Conservation (phyloP, 306 rosid genomes). For the Medicago lupulina region DNA sequence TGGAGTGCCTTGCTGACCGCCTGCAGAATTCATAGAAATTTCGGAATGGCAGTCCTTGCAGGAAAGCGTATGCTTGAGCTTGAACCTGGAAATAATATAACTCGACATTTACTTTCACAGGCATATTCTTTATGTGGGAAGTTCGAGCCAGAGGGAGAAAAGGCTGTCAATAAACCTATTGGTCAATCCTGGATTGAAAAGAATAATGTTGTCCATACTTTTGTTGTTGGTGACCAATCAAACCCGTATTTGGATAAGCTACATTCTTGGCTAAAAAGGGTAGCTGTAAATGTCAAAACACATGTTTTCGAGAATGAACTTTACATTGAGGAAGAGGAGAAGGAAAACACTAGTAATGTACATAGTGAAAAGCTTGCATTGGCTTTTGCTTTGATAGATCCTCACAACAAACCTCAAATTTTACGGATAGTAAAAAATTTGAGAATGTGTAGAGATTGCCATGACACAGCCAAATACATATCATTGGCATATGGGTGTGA, state of each 20-base stretch:
- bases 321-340: conserved; percentile 82
- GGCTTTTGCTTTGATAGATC: conserved; percentile 73
- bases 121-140: conserved; percentile 68
- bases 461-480: conserved; percentile 74
- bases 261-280: conserved; percentile 62
- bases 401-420: conserved; percentile 47
- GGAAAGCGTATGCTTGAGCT: conserved; percentile 65
- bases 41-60: conserved; percentile 65
- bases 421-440: conserved; percentile 75
- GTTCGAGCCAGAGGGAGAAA: conserved; percentile 61
- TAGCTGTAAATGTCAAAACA: conserved; percentile 54
- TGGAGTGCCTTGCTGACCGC: conserved; percentile 82
- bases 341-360: conserved; percentile 57
- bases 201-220: conserved; percentile 60
- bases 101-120: conserved; percentile 61
- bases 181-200: conserved; percentile 87
- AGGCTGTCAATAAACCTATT: conserved; percentile 48
- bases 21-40: conserved; percentile 72
- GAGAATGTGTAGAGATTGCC: conserved; percentile 85
- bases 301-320: conserved; percentile 48
- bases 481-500: conserved; percentile 75
- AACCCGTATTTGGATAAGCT: conserved; percentile 51
- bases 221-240: conserved; percentile 64
- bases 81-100: conserved; percentile 67
- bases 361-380: conserved; percentile 86